These are phyloP conservation scores for Mycena pura DNA, from an alignment of 768 basidiomycete genomes.

Conservation along the genomic window DNA sequence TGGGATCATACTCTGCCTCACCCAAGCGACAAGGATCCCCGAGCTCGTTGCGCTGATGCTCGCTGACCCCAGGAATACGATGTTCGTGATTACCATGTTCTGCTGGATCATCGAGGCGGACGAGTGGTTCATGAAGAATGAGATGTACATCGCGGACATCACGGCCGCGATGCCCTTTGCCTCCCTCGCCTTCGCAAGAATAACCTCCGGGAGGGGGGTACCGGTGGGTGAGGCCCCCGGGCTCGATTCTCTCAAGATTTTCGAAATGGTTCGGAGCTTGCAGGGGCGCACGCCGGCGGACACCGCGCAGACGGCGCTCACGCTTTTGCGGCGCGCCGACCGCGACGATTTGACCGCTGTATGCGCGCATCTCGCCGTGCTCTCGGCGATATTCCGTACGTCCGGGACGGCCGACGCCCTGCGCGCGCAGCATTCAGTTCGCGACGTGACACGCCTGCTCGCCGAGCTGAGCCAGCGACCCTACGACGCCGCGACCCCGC, in stretches of 20 bases:
- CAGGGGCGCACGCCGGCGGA: too few relatives aligned
- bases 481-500: background rate
- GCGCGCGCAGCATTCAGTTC: slow-evolving; percentile 1
- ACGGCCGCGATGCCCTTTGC: background rate
- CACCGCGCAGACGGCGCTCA: too few relatives aligned
- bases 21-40: background rate
- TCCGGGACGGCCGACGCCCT: too few relatives aligned
- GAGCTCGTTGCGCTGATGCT: background rate
- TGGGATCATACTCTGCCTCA: background rate
- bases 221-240: too few relatives aligned
- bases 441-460: background rate
- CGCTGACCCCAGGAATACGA: background rate
- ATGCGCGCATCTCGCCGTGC: background rate
- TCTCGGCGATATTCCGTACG: background rate
- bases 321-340: background rate
- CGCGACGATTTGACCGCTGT: background rate
- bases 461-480: background rate
- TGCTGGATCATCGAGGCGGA: background rate
- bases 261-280: too few relatives aligned
- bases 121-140: background rate
- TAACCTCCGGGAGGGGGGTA: too few relatives aligned
- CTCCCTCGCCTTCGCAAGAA: too few relatives aligned
- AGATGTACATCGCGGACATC: background rate
- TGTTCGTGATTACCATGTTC: background rate
- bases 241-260: too few relatives aligned